phyloP scores from a whole-genome alignment of 2,329 filamentous ascomycete species.

The Paecilomyces sp. region DNA sequence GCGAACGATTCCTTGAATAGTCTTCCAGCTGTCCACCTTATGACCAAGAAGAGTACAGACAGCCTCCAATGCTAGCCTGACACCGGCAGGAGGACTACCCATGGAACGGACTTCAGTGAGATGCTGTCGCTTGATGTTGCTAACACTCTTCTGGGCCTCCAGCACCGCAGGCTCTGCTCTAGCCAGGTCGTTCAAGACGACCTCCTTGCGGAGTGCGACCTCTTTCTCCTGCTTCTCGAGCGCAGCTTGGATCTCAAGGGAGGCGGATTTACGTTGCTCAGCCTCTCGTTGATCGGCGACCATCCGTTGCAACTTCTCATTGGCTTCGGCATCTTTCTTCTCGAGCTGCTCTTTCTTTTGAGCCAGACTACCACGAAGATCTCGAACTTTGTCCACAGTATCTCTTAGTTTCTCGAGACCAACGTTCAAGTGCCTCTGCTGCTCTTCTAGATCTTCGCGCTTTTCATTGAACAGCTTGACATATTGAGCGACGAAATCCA shows the following conservation, averaged over 20 bases:
- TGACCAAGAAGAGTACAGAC: conserved; percentile 92
- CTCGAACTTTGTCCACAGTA: conserved; percentile 93
- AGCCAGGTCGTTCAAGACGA: conserved; percentile 81
- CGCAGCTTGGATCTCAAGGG: conserved; percentile 78
- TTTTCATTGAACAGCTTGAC: conserved; percentile 97
- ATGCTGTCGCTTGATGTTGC: conserved; percentile 96
- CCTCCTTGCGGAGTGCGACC: conserved; percentile 72
- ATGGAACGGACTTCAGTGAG: conserved; percentile 96
- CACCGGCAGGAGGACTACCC: conserved; percentile 83
- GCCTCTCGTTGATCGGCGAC: conserved; percentile 91
- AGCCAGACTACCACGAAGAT: conserved; percentile 81
- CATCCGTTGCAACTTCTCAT: conserved; percentile 96
- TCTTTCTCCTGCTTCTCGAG: conserved; percentile 85
- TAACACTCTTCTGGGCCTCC: conserved; percentile 91
- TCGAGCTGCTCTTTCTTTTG: conserved; percentile 93
- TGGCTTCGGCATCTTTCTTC: conserved; percentile 88
- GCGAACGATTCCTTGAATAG: conserved; percentile 79
- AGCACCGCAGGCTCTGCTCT: conserved; percentile 87
- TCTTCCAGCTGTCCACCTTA: conserved; percentile 85
- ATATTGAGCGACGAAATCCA: conserved; percentile 97
- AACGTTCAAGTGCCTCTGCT: conserved; percentile 96
- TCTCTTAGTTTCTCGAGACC: conserved; percentile 95
- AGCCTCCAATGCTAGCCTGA: conserved; percentile 88
- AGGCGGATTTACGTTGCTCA: conserved; percentile 81
- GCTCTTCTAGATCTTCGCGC: conserved; percentile 94